phyloP scores from a whole-genome alignment of 257 asterid genomes.

The Sherardia arvensis region DNA sequence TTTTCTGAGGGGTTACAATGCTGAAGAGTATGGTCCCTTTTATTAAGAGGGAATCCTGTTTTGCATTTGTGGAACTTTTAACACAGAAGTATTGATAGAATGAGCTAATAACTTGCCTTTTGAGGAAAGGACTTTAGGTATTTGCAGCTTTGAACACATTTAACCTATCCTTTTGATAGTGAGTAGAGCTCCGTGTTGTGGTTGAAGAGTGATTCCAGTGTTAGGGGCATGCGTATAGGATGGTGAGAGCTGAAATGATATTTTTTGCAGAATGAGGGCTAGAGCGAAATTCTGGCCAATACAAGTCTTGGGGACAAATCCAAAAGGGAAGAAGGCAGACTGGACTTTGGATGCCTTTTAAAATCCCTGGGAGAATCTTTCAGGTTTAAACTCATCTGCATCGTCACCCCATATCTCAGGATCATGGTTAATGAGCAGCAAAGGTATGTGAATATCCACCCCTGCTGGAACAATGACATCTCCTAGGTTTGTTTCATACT shows the following conservation, averaged over 20 bases:
- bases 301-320: slow-evolving; percentile 49
- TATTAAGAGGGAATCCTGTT: not conserved
- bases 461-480: slow-evolving; percentile 32
- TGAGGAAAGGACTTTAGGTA: not conserved
- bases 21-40: not conserved
- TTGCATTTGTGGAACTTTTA: not conserved
- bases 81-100: not conserved
- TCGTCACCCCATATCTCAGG: slow-evolving; percentile 51
- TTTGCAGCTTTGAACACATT: not conserved
- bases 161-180: slow-evolving; percentile 12
- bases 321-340: slow-evolving; percentile 46
- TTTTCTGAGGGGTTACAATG: no score
- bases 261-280: slow-evolving; percentile 32
- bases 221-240: slow-evolving; percentile 50
- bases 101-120: not conserved
- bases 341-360: slow-evolving; percentile 38
- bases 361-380: slow-evolving; percentile 38
- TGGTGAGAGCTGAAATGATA: slow-evolving; percentile 37
- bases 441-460: slow-evolving; percentile 30
- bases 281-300: slow-evolving; percentile 45
- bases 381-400: slow-evolving; percentile 42
- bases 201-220: slow-evolving; percentile 43
- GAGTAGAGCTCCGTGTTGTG: slow-evolving; percentile 50
- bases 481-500: slow-evolving; percentile 32
- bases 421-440: slow-evolving; percentile 35